Percentiles rank a stretch among this genome's conserved stretches.
Evolutionary conservation across 306 rosid genomes (phyloP).

Genomic region (Castanea mollissima): DNA sequence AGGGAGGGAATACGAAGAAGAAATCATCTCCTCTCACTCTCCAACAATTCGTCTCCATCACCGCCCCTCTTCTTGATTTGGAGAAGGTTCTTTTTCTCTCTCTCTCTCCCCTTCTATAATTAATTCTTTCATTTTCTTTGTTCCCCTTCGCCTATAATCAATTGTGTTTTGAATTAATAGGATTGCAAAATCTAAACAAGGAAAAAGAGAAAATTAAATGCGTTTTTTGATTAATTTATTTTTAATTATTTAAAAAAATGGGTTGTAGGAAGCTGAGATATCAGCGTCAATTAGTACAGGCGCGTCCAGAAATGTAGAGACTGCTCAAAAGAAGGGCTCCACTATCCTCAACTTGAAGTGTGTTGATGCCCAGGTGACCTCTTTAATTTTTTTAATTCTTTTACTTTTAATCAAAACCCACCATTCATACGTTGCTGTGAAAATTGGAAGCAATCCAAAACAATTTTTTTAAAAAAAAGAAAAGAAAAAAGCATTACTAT

Average conservation of each 20-base stretch:
- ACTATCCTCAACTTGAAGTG: constrained; percentile 90
- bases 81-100: constrained; percentile 61
- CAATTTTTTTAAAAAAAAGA: too few relatives aligned
- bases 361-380: constrained; percentile 77
- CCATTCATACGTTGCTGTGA: too few relatives aligned
- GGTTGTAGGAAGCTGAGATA: constrained; percentile 81
- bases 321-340: constrained; percentile 85
- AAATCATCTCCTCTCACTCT: constrained; percentile 54
- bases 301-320: constrained; percentile 69
- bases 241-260: too few relatives aligned
- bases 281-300: constrained; percentile 79
- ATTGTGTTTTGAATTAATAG: neutral
- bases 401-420: neutral
- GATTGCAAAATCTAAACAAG: too few relatives aligned
- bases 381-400: neutral
- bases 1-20: constrained; percentile 48
- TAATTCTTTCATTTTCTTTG: neutral
- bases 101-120: neutral
- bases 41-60: constrained; percentile 72
- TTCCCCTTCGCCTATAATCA: neutral
- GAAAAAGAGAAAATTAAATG: too few relatives aligned
- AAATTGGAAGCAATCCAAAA: too few relatives aligned
- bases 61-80: constrained; percentile 78
- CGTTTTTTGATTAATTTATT: too few relatives aligned
- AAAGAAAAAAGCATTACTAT: too few relatives aligned